Base-by-base conservation (phyloP, 1,284 basidiomycete genomes). In the Rhodotorula mucilaginosa region DNA sequence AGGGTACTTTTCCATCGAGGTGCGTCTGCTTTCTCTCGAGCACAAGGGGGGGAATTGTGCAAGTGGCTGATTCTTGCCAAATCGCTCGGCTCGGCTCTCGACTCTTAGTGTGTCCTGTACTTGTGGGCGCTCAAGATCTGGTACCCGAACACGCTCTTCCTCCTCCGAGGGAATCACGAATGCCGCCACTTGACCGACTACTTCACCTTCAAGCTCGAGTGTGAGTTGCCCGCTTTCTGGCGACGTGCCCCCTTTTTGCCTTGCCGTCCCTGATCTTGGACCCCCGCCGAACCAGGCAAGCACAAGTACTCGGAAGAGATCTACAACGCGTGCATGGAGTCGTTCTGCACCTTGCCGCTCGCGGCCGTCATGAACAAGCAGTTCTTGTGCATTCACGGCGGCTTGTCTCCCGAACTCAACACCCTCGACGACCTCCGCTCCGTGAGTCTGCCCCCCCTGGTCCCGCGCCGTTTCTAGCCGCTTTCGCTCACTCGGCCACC, bases 301-400 rank as follows among this genome's bases (percentile, higher is more conserved):
- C 92, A 94, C 85, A 95, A 94, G 82, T 95, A 95, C 82, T 93
- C 91, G 1, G 92, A 94, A 78, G 87, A 88, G 34, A 87, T 95
- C 68, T 95, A 94, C 81, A 91, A 95, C 75, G 91, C 90, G 39
- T 92, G 90, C 84, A 93, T 93, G 89, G 90, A 94, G 65, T 91
- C 91, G 0, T 97, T 97, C 84, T 96, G 93, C 82, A 87, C 90
- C 5, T 85, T 97, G 3, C 94, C 94, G 1, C 86, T 97, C 2
- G 93, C 93, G 0, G 94, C 93, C 23, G 83, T 97, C 80, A 95
- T 97, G 92, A 97, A 97, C 86, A 96, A 96, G 83, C 93, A 97
- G 81, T 97, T 97, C 83, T 84, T 97, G 73, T 97, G 94, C 82
- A 94, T 97, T 71, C 93, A 97, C 78, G 93, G 93, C 66, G 94